Base-by-base conservation (phyloP, 768 basidiomycete species). In the Lactarius trivialis region DNA sequence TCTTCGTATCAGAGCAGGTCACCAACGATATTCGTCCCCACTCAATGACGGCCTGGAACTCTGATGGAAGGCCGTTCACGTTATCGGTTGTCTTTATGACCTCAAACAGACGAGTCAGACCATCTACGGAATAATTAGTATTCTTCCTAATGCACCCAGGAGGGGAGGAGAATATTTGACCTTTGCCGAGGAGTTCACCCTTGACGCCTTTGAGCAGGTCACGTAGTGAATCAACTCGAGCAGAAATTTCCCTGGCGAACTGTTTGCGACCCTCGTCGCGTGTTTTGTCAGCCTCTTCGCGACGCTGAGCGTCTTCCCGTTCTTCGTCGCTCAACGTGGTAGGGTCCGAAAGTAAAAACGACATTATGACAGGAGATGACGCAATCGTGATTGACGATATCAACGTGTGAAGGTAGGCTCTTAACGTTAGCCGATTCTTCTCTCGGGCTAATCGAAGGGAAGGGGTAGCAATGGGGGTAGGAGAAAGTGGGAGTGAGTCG, bases 11-110 rank as follows among this genome's bases (percentile, higher is more conserved):
- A 48, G 52, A 33, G 21, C 30, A n/a, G 36, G 33, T 48, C 43
- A 70, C 93, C 71, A 63, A 96, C 93, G 96, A 96, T 71, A 98
- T 97, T 58, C 95, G 79, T 6, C 90, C 97, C 96, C 97, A 99
- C 73, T 98, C 96, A 7, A 96, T 71, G 51, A 98, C 93, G 43
- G 93, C 90, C 66, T 84, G 80, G 69, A 94, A 98, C 64, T 95
- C 91, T 7, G 77, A 72, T 7, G 97, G 96, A 49, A 99, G 75
- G 69, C 85, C 82, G 60, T 82, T 79, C 9, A 95, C 85, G 60
- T 85, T 77, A 8, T 89, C 83, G 4, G 89, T 95, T 43, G 82
- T 74, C 74, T 92, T 89, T 72, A 99, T 89, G 6, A 88, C 88
- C 12, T 84, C 83, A 70, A 99, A 99, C n/a, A 98, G 80, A 60